These are phyloP conservation scores for Myochromella boudieri DNA, from an alignment of 768 basidiomycete species.

Conservation along the genomic window DNA sequence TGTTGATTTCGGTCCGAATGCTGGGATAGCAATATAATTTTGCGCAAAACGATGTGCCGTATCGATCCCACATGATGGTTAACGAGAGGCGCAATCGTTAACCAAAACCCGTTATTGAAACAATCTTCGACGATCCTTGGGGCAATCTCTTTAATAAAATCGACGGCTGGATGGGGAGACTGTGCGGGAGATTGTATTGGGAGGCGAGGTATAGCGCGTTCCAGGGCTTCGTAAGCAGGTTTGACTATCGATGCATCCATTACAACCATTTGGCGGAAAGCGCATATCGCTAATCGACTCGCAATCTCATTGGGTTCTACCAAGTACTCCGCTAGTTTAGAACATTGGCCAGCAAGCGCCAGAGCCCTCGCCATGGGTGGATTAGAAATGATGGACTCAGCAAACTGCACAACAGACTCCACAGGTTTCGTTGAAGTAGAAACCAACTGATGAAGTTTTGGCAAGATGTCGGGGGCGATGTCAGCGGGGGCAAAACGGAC, in stretches of 20 bases:
- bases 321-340: conserved; percentile 14
- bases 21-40: conserved; percentile 16
- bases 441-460: conserved; percentile 19
- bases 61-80: conserved; percentile 14
- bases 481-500: conserved; percentile 15
- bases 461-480: conserved; percentile 16
- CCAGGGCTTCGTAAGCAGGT: conserved; percentile 16
- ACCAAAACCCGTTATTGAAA: conserved; percentile 18
- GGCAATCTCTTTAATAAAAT: conserved; percentile 15
- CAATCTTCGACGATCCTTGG: conserved; percentile 20
- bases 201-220: conserved; percentile 11
- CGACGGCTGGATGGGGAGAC: conserved; percentile 13
- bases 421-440: conserved; percentile 11
- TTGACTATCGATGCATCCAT: conserved; percentile 16
- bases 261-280: conserved; percentile 18
- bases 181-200: conserved; percentile 2
- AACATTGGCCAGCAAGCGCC: conserved; percentile 15
- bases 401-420: conserved; percentile 12
- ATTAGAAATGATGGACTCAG: conserved; percentile 13
- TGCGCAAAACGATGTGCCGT: conserved; percentile 12
- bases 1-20: conserved; percentile 16
- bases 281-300: conserved; percentile 16
- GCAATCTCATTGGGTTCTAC: conserved; percentile 11
- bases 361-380: conserved; percentile 18
- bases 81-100: conserved; percentile 14